These are phyloP conservation scores for Lenzites betulinus DNA, from an alignment of 768 basidiomycete genomes.

Conservation along the genomic window DNA sequence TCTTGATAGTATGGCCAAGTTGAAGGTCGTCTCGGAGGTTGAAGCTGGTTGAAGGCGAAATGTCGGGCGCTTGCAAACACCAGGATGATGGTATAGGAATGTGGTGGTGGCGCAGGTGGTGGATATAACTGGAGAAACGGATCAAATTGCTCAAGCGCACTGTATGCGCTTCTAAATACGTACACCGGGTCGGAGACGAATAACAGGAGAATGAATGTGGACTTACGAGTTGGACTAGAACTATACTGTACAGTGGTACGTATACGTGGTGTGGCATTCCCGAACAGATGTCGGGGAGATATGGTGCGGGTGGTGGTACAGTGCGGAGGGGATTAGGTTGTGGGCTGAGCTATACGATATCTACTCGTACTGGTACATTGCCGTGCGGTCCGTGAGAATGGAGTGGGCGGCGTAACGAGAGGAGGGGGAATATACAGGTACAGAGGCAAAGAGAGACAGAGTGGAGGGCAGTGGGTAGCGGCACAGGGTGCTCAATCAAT, in stretches of 20 bases:
- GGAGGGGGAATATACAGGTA: background rate
- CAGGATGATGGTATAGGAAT: no score
- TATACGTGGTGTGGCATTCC: background rate
- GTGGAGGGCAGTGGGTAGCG: no score
- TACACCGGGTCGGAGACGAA: no score
- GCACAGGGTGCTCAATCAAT: slow-evolving; percentile 23
- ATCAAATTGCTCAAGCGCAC: no score
- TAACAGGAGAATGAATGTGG: background rate
- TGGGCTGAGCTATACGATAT: slow-evolving; percentile 3
- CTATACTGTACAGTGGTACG: background rate
- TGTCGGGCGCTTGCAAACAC: no score
- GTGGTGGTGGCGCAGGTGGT: no score
- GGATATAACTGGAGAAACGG: no score
- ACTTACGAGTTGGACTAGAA: background rate
- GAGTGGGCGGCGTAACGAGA: background rate
- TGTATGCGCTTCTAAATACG: no score
- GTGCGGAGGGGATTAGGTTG: background rate
- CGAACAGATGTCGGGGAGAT: background rate
- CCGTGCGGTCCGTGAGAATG: slow-evolving; percentile 1
- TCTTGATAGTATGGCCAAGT: no score
- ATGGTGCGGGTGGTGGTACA: slow-evolving; percentile 8
- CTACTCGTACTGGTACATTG: slow-evolving; percentile 4
- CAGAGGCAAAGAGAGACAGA: no score
- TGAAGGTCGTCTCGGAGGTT: no score
- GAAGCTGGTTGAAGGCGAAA: no score